Conservation (phyloP, 2,329 filamentous ascomycete species). For the Venturia aucupariae region DNA sequence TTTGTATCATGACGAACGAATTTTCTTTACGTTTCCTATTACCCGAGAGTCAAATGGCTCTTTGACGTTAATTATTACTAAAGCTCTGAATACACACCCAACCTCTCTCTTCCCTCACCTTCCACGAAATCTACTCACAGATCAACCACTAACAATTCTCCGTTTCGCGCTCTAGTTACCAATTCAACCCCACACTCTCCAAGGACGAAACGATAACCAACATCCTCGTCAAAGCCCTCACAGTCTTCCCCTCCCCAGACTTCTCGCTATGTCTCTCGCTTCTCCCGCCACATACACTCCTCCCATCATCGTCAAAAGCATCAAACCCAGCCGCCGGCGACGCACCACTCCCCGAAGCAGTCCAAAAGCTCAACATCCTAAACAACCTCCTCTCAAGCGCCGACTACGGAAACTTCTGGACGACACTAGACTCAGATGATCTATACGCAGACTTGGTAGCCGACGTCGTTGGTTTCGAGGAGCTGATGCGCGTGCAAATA, state of each 20-base stretch:
- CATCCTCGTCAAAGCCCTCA: conserved; percentile 95
- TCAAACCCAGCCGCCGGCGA: conserved; percentile 51
- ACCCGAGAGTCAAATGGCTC: conserved; percentile 61
- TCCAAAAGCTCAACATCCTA: conserved; percentile 75
- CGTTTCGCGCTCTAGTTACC: conserved; percentile 58
- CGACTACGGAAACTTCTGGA: conserved; percentile 90
- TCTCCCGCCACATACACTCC: conserved; percentile 73
- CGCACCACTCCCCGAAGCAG: conserved; percentile 69
- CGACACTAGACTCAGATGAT: conserved; percentile 83
- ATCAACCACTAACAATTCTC: conserved; percentile 13
- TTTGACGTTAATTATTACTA: conserved; percentile 67
- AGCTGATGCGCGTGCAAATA: conserved; percentile 82
- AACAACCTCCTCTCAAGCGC: conserved; percentile 83
- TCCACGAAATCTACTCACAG: background rate
- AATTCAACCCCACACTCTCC: conserved; percentile 97
- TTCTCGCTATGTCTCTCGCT: conserved; percentile 92
- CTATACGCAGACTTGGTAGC: conserved; percentile 91
- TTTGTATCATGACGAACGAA: conserved; percentile 59
- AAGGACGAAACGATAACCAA: conserved; percentile 98
- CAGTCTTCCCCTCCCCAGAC: conserved; percentile 91
- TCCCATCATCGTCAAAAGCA: conserved; percentile 45
- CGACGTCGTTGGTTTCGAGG: conserved; percentile 91
- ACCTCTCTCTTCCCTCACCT: conserved; percentile 10
- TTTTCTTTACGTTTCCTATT: conserved; percentile 92
- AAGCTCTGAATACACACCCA: conserved; percentile 54